Percentiles rank a stretch among this genome's conserved stretches.
Conservation (phyloP, 176 grass and related monocot species). For the Avena eriantha region DNA sequence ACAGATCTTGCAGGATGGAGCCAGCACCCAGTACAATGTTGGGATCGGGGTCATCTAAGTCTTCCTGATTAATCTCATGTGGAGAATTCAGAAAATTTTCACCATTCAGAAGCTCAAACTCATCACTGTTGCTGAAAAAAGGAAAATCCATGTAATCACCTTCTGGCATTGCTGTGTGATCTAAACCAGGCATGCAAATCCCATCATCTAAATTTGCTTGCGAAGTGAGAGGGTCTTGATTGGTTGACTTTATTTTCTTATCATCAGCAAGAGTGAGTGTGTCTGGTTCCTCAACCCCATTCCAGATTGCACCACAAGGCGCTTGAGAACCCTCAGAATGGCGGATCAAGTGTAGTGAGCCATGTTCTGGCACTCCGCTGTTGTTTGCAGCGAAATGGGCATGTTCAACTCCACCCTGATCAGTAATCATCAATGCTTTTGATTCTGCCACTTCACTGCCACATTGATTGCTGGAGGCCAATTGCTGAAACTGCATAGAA, state of each 20-base stretch:
- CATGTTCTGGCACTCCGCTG: conserved; percentile 41
- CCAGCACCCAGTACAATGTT: conserved; percentile 23
- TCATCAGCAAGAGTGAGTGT: conserved; percentile 38
- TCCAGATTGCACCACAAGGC: conserved; percentile 53
- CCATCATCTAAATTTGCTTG: conserved; percentile 51
- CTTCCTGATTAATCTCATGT: conserved; percentile 53
- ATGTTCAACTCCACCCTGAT: conserved; percentile 45
- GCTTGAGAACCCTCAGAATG: conserved; percentile 53
- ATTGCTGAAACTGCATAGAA: conserved; percentile 48
- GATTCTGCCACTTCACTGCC: conserved; percentile 48
- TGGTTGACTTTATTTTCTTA: conserved; percentile 48
- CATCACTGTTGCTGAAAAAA: conserved; percentile 58
- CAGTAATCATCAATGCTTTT: conserved; percentile 43
- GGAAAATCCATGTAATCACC: conserved; percentile 72
- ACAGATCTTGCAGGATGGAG: conserved; percentile 42
- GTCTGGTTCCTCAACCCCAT: conserved; percentile 36
- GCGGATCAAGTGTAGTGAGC: conserved; percentile 22
- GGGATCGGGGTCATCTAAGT: conserved; percentile 46
- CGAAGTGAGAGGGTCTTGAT: conserved; percentile 40
- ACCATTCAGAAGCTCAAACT: conserved; percentile 65
- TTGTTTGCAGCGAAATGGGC: conserved; percentile 36
- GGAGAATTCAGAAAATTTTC: conserved; percentile 69
- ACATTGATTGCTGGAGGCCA: conserved; percentile 49
- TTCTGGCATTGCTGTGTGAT: conserved; percentile 46
- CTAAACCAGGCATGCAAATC: conserved; percentile 53